A percentile compares a stretch with the other conserved stretches of the same genome.
phyloP scores from a whole-genome alignment of 1,139 yeast genomes.

The Pneumocystis sp. region DNA sequence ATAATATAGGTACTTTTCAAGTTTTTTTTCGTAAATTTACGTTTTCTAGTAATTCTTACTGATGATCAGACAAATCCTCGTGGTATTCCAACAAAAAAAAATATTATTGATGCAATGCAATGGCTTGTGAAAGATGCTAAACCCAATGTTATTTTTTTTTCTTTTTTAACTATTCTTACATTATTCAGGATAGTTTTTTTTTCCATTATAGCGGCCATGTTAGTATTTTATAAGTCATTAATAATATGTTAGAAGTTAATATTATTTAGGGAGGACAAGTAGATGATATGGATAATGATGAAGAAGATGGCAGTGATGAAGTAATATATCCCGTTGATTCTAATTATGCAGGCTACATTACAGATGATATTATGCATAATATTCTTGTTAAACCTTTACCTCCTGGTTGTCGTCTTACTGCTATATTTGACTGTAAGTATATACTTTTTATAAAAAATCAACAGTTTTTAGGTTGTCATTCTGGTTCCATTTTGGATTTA shows the following conservation, averaged over 20 bases:
- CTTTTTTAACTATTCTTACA: neutral
- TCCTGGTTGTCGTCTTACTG: constrained; percentile 75
- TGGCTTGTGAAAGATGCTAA: constrained; percentile 76
- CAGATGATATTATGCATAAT: constrained; percentile 71
- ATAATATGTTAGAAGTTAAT: constrained; percentile 35
- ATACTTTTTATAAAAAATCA: constrained; percentile 25
- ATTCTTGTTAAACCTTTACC: constrained; percentile 65
- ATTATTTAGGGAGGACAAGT: constrained; percentile 92
- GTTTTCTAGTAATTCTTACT: constrained; percentile 35
- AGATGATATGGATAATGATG: constrained; percentile 72
- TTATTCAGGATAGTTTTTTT: constrained; percentile 23
- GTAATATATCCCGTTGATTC: constrained; percentile 86
- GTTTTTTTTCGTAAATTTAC: constrained; percentile 19
- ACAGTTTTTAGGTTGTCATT: constrained; percentile 68
- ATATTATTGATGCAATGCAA: constrained; percentile 73
- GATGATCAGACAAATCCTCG: constrained; percentile 60
- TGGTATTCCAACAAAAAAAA: constrained; percentile 58
- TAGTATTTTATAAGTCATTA: constrained; percentile 27
- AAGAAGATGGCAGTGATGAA: constrained; percentile 78
- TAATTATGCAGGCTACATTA: constrained; percentile 42
- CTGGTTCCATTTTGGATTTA: constrained; percentile 79
- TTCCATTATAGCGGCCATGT: constrained; percentile 23
- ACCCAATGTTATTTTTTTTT: constrained; percentile 44
- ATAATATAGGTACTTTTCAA: constrained; percentile 43
- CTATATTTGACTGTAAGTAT: constrained; percentile 22